Base-by-base conservation (phyloP, 169 alveolate genomes). In the Plasmodium knowlesi region DNA sequence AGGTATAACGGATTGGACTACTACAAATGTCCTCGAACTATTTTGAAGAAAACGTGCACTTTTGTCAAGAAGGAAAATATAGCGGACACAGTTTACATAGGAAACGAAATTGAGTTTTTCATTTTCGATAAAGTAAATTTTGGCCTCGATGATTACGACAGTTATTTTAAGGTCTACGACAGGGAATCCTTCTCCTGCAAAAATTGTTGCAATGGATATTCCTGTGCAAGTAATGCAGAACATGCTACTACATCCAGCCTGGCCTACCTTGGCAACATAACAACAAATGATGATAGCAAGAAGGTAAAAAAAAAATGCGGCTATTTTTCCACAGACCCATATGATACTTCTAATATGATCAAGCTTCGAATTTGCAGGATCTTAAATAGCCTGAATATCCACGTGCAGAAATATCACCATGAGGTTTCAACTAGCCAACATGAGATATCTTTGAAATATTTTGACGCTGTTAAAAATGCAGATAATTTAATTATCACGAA, bases 371-470 rank as follows among this genome's bases (percentile, higher is more conserved):
- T 97, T 86, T 96, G 96, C 12, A 67, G 92, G 41, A 76, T 72
- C 39, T 84, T 96, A 28, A 95, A 90, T 25, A 46, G 79, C 72
- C 41, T 96, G 28, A 96, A 97, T 76, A 83, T 96, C n/a, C 89
- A 92, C 34, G 94, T 93, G n/a, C 97, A 97, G 93, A 96, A 94
- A 74, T 97, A 96, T 82, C 98, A 96, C 93, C 98, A 96, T 95
- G 98, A 96, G 71, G 98, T 97, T n/a, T 96, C 97, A 3, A 83
- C 96, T 25, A 95, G 97, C 78, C 98, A 97, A 81, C 97, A 94
- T 37, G 98, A 97, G 82, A 79, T 97, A 32, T 96, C 97, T 14
- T 95, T 95, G 46, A 89, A 92, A 79, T 95, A 92, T 71, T 89
- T 93, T 39, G 82, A 95, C n/a, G 89, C 95, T 25, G 16, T 96